Base-by-base conservation (phyloP, 2,329 filamentous ascomycete species). In the Monosporascus cannonballus region DNA sequence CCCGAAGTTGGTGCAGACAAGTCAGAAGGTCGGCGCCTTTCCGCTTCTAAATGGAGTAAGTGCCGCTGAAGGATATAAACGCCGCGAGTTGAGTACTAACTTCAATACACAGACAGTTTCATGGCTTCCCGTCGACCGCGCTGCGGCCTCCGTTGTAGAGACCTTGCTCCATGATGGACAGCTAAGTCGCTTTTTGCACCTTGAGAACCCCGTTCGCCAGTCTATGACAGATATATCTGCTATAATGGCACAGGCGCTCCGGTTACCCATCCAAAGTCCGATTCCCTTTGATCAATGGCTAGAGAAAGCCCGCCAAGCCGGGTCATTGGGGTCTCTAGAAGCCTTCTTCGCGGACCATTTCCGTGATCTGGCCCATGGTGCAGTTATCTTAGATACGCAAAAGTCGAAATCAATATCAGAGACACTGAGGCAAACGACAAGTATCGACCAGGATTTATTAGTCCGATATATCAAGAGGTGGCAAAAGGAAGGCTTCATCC, bases 1-100 rank as follows among this genome's bases (percentile, higher is more conserved):
- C 14, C 60, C 66, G 0, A 73, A 73, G 47, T 49, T 78, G 17
- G 56, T 76, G 25, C 74, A 75, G 57, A 72, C 70, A 0, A 69
- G 70, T 0, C 72, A 76, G 53, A 71, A 67, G 1, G 38, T 62
- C 1, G 46, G 50, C 3, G 56, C 55, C 11, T 54, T 59, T 5
- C 61, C 61, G 9, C 42, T 45, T 2, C 49, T 62, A 15, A 6
- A 52, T 7, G 61, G 61, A 7, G 51, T 56, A 36, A 50, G 58
- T 56, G 27, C 5, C 20, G 15, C 18, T 15, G 14, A 25, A 49
- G 18, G 9, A 9, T 41, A 49, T 18, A 50, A 51, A 17, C 18
- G 18, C 25, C 9, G 20, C 37, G 11, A 22, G 11, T 27, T 20
- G 17, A 37, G 18, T 38, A 25, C 30, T 44, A 36, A 46, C 30